phyloP scores from a whole-genome alignment of 1,284 basidiomycete species.

The Grifola frondosa region DNA sequence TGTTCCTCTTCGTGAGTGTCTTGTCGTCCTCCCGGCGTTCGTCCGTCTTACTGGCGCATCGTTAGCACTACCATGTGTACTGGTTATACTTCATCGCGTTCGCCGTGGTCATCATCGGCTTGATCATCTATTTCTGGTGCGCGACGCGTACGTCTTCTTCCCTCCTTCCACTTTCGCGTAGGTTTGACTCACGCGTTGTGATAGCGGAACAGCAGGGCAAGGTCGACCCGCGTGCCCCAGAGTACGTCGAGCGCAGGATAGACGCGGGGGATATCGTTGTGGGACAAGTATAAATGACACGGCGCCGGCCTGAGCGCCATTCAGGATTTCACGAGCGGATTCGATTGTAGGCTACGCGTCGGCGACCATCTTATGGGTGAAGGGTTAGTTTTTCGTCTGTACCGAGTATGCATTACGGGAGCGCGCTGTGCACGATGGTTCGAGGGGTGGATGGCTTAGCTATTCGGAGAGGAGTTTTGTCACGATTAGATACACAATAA shows the following conservation, averaged over 20 bases:
- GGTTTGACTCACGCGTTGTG: background rate
- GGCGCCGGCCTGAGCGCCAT: background rate
- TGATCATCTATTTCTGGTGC: slow-evolving; percentile 82
- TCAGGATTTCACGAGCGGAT: too few species aligned
- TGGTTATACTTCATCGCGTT: slow-evolving; percentile 85
- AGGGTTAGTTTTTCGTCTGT: background rate
- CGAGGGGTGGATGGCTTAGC: too few species aligned
- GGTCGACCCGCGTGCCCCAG: slow-evolving; percentile 58
- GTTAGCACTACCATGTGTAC: slow-evolving; percentile 73
- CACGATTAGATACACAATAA: too few species aligned
- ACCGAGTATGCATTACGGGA: too few species aligned
- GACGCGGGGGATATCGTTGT: slow-evolving; percentile 18
- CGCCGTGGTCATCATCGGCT: slow-evolving; percentile 63
- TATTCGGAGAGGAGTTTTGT: too few species aligned
- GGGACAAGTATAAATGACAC: slow-evolving; percentile 24
- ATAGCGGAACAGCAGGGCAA: slow-evolving; percentile 73
- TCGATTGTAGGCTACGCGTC: background rate
- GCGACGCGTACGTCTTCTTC: slow-evolving; percentile 60
- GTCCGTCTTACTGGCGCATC: background rate
- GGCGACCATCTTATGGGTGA: too few species aligned
- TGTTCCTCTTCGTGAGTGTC: slow-evolving; percentile 39
- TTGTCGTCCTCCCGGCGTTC: slow-evolving; percentile 8
- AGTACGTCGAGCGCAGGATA: slow-evolving; percentile 49
- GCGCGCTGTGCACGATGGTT: too few species aligned
- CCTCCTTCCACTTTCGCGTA: slow-evolving; percentile 1